Percentiles rank a stretch among this genome's conserved stretches.
These are phyloP conservation scores for Acephala macrosclerotiorum DNA, from an alignment of 2,329 filamentous ascomycete genomes.

Conservation along the genomic window DNA sequence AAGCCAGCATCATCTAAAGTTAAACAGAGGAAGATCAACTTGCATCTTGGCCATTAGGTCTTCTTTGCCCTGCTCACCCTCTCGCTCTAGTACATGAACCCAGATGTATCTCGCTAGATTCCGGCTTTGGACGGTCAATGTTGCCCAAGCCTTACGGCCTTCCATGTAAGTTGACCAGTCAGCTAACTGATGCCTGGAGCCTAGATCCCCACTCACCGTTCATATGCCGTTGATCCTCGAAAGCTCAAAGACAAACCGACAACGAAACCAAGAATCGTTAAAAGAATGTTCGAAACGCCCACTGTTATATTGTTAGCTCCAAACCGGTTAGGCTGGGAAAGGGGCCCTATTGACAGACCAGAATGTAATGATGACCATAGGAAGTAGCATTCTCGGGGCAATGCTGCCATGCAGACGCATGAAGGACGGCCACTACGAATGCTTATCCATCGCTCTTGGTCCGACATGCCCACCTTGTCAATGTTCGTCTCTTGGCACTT, in stretches of 20 bases:
- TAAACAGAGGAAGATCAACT: not conserved
- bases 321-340: conserved; percentile 44
- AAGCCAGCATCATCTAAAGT: not conserved
- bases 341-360: too few species aligned
- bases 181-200: not conserved
- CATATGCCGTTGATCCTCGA: conserved; percentile 79
- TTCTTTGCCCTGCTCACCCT: conserved; percentile 62
- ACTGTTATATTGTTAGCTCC: conserved; percentile 65
- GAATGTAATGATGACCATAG: conserved; percentile 64
- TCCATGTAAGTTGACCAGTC: conserved; percentile 56
- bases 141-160: conserved; percentile 68
- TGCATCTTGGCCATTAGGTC: conserved; percentile 72
- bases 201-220: conserved; percentile 51
- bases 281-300: conserved; percentile 48
- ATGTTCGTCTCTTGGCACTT: not conserved
- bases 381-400: conserved; percentile 76
- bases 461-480: conserved; percentile 46
- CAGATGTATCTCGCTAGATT: conserved; percentile 81
- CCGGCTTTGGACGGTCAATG: conserved; percentile 67
- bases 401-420: conserved; percentile 80
- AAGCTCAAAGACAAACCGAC: conserved; percentile 80
- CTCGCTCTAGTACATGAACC: conserved; percentile 74
- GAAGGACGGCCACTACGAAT: conserved; percentile 80
- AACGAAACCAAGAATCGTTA: conserved; percentile 83
- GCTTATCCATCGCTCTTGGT: conserved; percentile 73